Base-by-base conservation (phyloP, 1,284 basidiomycete species). In the Tetrapyrgos nigripes region DNA sequence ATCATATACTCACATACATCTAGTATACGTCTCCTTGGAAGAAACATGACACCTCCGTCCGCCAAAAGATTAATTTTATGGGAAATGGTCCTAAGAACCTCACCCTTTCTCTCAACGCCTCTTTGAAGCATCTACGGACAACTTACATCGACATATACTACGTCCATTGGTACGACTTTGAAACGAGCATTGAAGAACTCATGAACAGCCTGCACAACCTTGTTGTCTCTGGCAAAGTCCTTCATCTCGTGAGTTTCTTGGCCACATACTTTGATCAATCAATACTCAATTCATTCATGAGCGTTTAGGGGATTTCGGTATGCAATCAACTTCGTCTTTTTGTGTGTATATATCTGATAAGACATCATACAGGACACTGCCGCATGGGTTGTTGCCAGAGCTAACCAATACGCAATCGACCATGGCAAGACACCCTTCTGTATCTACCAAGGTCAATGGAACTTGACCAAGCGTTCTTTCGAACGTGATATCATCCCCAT, bases 71-170 rank as follows among this genome's bases (percentile, higher is more conserved):
- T 13, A 11, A 47, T 47, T 47, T 14, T 19, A 11, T 28, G 5
- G 45, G 45, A 47, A 47, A 47, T 47, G 45, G 45, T 47, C 21
- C 23, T 13, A 47, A 47, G 24, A 26, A 24, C 21, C 45, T 23
- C 5, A 17, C 14, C 5, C 21, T 47, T 19, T 24, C 45, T 24
- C 4, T 47, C 45, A 47, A 47, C 17, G 45, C 45, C 27, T 47
- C 45, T 5, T 19, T 26, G 10, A 47, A 47, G 23, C 9, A 47
- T 24, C 31, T 50, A n/a, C 53, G 47, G 37, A 44, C 52, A 3
- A 47, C 51, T 46, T 55, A 58, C 37, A 47, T 64, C 26, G 31
- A 35, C 28, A 50, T 53, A 17, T 40, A 45, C 26, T 58, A 74
- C 68, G 27, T 40, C 8, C 37, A 40, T 40, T 40, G 37, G 37